phyloP scores from a whole-genome alignment of 1,139 yeast species.

The Sugiyamaella paludigena region DNA sequence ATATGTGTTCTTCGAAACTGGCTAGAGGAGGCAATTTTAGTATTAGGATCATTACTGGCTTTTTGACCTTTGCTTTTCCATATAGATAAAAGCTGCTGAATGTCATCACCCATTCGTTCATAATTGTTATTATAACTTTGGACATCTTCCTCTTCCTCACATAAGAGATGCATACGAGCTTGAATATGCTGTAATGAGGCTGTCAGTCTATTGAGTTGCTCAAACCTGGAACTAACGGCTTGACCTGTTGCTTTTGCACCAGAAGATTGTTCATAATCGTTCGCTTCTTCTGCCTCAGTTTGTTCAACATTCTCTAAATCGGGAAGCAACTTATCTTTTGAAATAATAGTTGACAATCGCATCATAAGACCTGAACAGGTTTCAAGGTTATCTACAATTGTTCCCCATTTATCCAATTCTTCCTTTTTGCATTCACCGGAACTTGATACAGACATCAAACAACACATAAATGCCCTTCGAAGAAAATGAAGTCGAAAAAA shows the following conservation, averaged over 20 bases:
- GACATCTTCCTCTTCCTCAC: constrained; percentile 29
- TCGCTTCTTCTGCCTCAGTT: constrained; percentile 9
- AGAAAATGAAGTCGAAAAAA: constrained; percentile 39
- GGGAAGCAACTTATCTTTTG: constrained; percentile 22
- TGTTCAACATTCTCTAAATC: background rate
- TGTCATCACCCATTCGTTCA: constrained; percentile 34
- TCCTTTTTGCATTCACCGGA: constrained; percentile 27
- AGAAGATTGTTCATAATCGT: background rate
- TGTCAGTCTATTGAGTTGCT: constrained; percentile 28
- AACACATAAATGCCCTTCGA: constrained; percentile 44
- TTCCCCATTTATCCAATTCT: constrained; percentile 37
- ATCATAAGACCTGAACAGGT: constrained; percentile 29
- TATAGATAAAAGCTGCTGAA: constrained; percentile 30
- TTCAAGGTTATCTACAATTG: constrained; percentile 33
- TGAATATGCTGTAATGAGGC: constrained; percentile 37
- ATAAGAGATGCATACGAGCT: constrained; percentile 36
- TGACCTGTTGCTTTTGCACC: background rate
- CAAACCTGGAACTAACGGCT: background rate
- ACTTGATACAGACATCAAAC: constrained; percentile 40
- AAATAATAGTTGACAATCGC: constrained; percentile 32
- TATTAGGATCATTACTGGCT: background rate
- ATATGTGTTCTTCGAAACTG: constrained; percentile 4
- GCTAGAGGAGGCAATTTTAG: background rate
- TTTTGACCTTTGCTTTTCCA: constrained; percentile 30
- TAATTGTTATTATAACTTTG: constrained; percentile 28